phyloP scores from a whole-genome alignment of 2,329 filamentous ascomycete genomes.

The Diaporthe velutina region DNA sequence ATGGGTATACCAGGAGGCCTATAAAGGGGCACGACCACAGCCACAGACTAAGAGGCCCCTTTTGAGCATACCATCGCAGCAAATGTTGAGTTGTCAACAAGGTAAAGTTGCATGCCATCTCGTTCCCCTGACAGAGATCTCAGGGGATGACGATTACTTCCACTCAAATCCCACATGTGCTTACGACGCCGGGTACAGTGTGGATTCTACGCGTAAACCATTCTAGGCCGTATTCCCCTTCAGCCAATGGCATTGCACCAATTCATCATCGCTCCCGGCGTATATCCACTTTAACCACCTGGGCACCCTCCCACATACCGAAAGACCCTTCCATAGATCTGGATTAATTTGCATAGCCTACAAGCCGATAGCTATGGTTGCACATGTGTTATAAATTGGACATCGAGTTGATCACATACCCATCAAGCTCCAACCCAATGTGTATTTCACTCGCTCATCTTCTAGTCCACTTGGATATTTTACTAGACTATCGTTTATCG shows the following conservation, averaged over 20 bases:
- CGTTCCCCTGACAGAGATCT: neutral
- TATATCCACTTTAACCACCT: neutral
- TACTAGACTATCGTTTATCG: neutral
- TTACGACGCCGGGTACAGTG: conserved; percentile 12
- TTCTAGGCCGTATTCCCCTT: neutral
- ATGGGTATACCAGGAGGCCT: neutral
- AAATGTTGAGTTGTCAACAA: neutral
- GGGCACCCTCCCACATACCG: conserved; percentile 26
- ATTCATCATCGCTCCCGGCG: conserved; percentile 2
- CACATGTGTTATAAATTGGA: neutral
- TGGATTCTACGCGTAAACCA: conserved; percentile 19
- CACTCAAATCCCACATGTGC: neutral
- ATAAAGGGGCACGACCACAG: neutral
- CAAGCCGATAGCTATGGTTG: neutral
- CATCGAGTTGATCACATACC: neutral
- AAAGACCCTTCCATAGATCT: conserved; percentile 4
- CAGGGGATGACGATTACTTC: conserved; percentile 1
- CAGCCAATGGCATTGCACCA: conserved; percentile 13
- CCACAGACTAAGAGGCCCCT: neutral
- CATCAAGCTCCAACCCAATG: neutral
- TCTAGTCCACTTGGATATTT: neutral
- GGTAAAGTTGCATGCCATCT: neutral
- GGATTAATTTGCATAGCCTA: conserved; percentile 12
- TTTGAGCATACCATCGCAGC: neutral
- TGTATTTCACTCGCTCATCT: neutral